Evolutionary conservation across 2,329 filamentous ascomycete species (phyloP).

Genomic region (Massarina eburnea): DNA sequence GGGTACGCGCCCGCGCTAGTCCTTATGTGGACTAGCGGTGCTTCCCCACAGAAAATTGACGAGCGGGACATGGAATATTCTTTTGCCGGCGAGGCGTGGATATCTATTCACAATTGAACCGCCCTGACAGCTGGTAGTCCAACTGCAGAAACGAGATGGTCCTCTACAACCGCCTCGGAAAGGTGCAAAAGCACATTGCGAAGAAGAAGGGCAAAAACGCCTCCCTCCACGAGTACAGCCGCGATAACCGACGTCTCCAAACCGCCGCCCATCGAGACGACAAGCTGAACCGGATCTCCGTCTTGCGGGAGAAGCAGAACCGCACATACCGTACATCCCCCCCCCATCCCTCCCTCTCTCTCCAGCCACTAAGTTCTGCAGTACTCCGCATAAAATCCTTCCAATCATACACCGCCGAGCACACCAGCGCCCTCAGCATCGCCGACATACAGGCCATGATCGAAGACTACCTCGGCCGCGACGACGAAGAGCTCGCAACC

Average conservation of each 20-base stretch:
- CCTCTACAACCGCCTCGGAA: slow-evolving; percentile 65
- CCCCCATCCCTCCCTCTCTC: neutral
- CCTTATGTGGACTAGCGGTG: neutral
- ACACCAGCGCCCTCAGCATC: slow-evolving; percentile 49
- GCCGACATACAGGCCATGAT: slow-evolving; percentile 58
- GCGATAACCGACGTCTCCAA: slow-evolving; percentile 80
- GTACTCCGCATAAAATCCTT: slow-evolving; percentile 72
- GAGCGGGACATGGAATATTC: too few relatives aligned
- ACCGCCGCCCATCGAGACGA: slow-evolving; percentile 80
- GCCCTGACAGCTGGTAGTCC: too few relatives aligned
- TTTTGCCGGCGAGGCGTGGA: too few relatives aligned
- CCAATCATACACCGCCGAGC: slow-evolving; percentile 63
- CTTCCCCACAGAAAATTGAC: neutral
- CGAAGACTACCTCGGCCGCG: slow-evolving; percentile 55
- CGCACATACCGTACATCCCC: slow-evolving; percentile 64
- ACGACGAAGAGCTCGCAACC: slow-evolving; percentile 69
- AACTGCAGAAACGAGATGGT: too few relatives aligned
- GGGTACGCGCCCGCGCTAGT: slow-evolving; percentile 8
- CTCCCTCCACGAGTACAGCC: slow-evolving; percentile 81
- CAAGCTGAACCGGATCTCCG: slow-evolving; percentile 71
- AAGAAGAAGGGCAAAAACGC: slow-evolving; percentile 81
- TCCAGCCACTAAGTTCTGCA: slow-evolving; percentile 35
- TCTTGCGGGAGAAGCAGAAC: slow-evolving; percentile 72
- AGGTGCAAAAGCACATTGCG: slow-evolving; percentile 84
- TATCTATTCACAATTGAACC: too few relatives aligned